Evolutionary conservation across 1,284 basidiomycete species (phyloP).

Genomic region (Moesziomyces antarcticus): DNA sequence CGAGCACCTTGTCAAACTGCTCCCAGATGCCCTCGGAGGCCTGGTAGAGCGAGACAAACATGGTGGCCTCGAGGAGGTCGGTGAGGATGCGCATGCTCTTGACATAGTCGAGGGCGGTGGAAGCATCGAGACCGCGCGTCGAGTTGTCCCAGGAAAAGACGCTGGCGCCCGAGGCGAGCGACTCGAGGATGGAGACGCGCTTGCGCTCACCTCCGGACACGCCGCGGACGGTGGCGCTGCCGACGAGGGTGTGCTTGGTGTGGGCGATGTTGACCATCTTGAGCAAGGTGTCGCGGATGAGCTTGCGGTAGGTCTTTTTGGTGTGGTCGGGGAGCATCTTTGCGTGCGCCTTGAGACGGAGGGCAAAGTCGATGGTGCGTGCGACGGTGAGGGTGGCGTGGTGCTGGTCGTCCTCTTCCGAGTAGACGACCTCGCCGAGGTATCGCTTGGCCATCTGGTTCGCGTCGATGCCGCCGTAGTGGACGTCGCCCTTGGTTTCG

Average conservation of each 20-base stretch:
- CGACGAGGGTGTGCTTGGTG: slow-evolving; percentile 78
- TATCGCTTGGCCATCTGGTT: slow-evolving; percentile 71
- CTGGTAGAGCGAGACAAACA: slow-evolving; percentile 85
- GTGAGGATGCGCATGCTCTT: slow-evolving; percentile 80
- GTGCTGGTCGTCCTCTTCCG: slow-evolving; percentile 78
- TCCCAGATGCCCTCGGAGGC: slow-evolving; percentile 69
- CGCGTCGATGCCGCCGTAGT: slow-evolving; percentile 75
- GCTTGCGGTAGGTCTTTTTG: slow-evolving; percentile 70
- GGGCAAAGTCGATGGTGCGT: slow-evolving; percentile 57
- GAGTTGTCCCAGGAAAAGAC: slow-evolving; percentile 79
- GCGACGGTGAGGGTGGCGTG: slow-evolving; percentile 79
- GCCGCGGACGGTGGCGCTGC: slow-evolving; percentile 80
- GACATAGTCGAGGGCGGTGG: slow-evolving; percentile 82
- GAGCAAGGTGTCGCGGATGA: slow-evolving; percentile 72
- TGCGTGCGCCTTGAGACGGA: slow-evolving; percentile 50
- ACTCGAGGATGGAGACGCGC: slow-evolving; percentile 80
- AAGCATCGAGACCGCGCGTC: slow-evolving; percentile 81
- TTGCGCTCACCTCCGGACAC: slow-evolving; percentile 74
- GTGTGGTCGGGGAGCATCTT: slow-evolving; percentile 70
- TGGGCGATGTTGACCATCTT: slow-evolving; percentile 81
- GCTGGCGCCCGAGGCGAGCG: slow-evolving; percentile 72
- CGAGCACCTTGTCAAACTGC: slow-evolving; percentile 72
- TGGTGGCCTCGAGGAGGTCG: slow-evolving; percentile 79
- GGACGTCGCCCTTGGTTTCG: slow-evolving; percentile 73
- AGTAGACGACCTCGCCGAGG: slow-evolving; percentile 86